These are phyloP conservation scores for Strigomonas culicis DNA, from an alignment of 208 protist species.

Conservation along the genomic window DNA sequence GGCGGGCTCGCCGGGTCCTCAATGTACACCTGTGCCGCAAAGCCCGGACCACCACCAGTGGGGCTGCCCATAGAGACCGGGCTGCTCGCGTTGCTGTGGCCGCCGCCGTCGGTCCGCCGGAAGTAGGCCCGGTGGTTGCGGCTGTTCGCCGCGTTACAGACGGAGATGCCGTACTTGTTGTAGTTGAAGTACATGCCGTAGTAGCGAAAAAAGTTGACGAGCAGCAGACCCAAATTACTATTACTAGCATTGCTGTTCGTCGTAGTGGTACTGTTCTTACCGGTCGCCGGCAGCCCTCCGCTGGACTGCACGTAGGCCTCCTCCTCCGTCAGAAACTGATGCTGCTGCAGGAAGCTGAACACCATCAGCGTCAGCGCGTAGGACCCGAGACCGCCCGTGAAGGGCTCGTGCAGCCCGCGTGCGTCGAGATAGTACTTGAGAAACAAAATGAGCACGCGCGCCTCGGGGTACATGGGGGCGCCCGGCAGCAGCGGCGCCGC, in stretches of 20 bases:
- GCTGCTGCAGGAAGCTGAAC: conserved; percentile 88
- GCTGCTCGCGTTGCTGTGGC: not conserved
- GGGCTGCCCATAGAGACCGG: too few species aligned
- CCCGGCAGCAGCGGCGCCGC: too few species aligned
- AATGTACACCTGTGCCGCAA: too few species aligned
- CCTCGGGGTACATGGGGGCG: conserved; percentile 82
- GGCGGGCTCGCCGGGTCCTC: conserved; percentile 73
- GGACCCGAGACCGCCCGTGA: conserved; percentile 89
- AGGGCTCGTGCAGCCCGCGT: conserved; percentile 91
- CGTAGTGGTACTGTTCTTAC: too few species aligned
- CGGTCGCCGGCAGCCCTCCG: too few species aligned
- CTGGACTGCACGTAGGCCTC: too few species aligned
- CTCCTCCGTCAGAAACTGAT: conserved; percentile 23
- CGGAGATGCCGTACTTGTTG: conserved; percentile 64
- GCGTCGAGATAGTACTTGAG: conserved; percentile 93
- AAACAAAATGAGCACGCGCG: conserved; percentile 72
- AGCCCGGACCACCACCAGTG: too few species aligned
- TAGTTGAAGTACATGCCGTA: conserved; percentile 89
- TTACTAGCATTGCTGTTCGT: not conserved
- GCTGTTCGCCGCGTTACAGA: conserved; percentile 21
- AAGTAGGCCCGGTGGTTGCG: conserved; percentile 22
- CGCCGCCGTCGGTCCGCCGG: conserved; percentile 2
- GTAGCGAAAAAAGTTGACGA: conserved; percentile 94
- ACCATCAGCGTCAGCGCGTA: conserved; percentile 90
- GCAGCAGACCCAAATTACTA: conserved; percentile 23